These are phyloP conservation scores for Brasenia schreberi DNA, from an alignment of 164 flowering plant genomes.

Conservation along the genomic window DNA sequence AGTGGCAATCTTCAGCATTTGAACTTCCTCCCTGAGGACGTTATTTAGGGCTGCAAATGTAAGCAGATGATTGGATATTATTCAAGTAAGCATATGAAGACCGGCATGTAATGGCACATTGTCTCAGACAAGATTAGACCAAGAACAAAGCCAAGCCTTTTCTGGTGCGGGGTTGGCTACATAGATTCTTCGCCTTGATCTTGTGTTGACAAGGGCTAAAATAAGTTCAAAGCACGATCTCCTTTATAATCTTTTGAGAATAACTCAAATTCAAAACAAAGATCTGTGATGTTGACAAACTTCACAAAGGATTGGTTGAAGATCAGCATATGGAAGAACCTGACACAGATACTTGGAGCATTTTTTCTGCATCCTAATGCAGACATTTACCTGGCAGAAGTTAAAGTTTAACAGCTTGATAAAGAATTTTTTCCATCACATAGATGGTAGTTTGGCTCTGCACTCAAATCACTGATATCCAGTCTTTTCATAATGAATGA, in stretches of 20 bases:
- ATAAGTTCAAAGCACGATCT: not conserved
- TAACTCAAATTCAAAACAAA: not conserved
- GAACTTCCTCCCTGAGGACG: slow-evolving; percentile 76
- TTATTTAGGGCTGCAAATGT: slow-evolving; percentile 57
- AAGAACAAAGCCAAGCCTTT: too few relatives aligned
- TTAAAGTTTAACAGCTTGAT: too few relatives aligned
- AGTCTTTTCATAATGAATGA: too few relatives aligned
- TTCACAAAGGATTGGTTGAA: too few relatives aligned
- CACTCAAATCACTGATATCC: too few relatives aligned
- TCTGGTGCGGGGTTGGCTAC: too few relatives aligned
- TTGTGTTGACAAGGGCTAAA: not conserved
- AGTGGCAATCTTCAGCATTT: slow-evolving; percentile 66
- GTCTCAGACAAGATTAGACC: too few relatives aligned
- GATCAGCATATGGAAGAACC: not conserved
- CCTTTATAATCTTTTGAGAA: not conserved
- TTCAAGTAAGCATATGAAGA: not conserved
- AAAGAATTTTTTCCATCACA: not conserved
- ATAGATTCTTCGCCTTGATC: too few relatives aligned
- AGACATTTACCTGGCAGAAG: not conserved
- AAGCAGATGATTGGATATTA: not conserved
- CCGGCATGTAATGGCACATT: too few relatives aligned
- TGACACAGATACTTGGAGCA: not conserved
- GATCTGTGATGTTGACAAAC: not conserved
- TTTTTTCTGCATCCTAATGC: not conserved
- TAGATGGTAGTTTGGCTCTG: not conserved